A percentile compares a stretch with the other conserved stretches of the same genome.
These are phyloP conservation scores for Calonectria pseudoturangicola DNA, from an alignment of 2,329 filamentous ascomycete species.

Conservation along the genomic window DNA sequence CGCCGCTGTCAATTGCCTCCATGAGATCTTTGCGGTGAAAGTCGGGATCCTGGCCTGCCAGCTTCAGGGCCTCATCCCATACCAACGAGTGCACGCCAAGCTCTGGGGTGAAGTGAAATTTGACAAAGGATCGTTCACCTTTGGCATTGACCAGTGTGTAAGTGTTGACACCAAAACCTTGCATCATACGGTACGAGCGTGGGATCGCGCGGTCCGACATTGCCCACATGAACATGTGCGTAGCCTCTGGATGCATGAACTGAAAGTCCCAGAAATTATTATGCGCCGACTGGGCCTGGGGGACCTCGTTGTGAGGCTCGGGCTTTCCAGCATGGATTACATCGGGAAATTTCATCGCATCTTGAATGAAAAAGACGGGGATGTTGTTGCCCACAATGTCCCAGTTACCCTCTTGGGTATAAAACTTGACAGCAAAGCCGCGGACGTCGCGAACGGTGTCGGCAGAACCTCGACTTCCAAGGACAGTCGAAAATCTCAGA, in stretches of 20 bases:
- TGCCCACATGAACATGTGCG: slow-evolving; percentile 87
- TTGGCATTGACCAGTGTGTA: slow-evolving; percentile 81
- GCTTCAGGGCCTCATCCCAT: slow-evolving; percentile 87
- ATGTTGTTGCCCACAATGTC: slow-evolving; percentile 85
- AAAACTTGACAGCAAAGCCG: slow-evolving; percentile 81
- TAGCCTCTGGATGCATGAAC: slow-evolving; percentile 78
- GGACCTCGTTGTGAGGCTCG: slow-evolving; percentile 81
- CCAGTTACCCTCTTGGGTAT: slow-evolving; percentile 86
- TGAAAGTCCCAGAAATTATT: slow-evolving; percentile 88
- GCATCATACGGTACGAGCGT: slow-evolving; percentile 88
- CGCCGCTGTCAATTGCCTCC: slow-evolving; percentile 83
- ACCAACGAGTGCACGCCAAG: slow-evolving; percentile 85
- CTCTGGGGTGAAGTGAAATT: slow-evolving; percentile 85
- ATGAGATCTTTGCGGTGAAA: slow-evolving; percentile 87
- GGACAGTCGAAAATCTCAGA: slow-evolving; percentile 84
- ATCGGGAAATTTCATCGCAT: slow-evolving; percentile 84
- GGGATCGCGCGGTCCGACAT: slow-evolving; percentile 86
- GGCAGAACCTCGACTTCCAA: slow-evolving; percentile 83
- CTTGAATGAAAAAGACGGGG: slow-evolving; percentile 85
- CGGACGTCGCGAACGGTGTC: slow-evolving; percentile 90
- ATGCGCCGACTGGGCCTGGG: slow-evolving; percentile 82
- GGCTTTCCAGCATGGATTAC: slow-evolving; percentile 79
- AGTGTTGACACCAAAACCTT: slow-evolving; percentile 90
- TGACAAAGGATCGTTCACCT: slow-evolving; percentile 83
- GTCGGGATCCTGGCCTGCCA: slow-evolving; percentile 84